phyloP scores from a whole-genome alignment of 306 rosid species.

The Dryas alaskensis region DNA sequence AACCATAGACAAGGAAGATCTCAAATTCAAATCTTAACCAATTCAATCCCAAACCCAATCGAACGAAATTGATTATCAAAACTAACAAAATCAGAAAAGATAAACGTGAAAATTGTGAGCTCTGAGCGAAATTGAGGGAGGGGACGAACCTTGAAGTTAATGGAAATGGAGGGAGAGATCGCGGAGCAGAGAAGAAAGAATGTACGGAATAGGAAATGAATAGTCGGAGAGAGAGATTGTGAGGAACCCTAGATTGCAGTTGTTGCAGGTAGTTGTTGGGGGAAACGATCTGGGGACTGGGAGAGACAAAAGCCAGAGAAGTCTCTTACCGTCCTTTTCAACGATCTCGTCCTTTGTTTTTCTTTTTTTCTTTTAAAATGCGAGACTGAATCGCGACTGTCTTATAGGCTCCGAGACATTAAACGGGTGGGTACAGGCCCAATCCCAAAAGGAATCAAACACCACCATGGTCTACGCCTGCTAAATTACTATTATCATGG shows the following conservation, averaged over 20 bases:
- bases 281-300: background rate
- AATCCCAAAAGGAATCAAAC: background rate
- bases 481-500: too few relatives aligned
- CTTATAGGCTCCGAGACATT: background rate
- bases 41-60: background rate
- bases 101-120: background rate
- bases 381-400: background rate
- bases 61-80: background rate
- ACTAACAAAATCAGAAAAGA: background rate
- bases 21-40: constrained; percentile 6
- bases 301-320: constrained; percentile 19
- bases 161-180: constrained; percentile 31
- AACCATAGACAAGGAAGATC: constrained; percentile 31
- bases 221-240: background rate
- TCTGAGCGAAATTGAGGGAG: constrained; percentile 16
- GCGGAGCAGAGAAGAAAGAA: constrained; percentile 15
- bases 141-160: constrained; percentile 33
- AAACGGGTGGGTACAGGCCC: background rate
- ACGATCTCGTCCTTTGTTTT: background rate
- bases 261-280: constrained; percentile 4
- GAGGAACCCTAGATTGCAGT: constrained; percentile 32
- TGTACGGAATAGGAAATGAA: background rate
- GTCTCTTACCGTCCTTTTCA: constrained; percentile 21
- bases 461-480: too few relatives aligned
- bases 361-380: background rate